phyloP scores from a whole-genome alignment of 257 asterid genomes.

The Linaria vulgaris region DNA sequence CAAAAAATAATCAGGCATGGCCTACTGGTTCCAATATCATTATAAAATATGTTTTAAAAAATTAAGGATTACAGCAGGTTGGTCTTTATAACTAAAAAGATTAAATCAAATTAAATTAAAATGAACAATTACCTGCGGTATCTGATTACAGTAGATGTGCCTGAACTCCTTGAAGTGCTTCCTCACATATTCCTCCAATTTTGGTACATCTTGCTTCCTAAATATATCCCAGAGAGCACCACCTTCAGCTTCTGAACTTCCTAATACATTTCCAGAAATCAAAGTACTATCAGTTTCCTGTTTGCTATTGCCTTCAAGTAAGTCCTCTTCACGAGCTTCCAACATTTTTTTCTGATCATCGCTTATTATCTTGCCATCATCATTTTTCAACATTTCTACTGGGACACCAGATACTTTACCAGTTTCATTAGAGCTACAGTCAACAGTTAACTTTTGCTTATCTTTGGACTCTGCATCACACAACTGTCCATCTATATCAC shows the following conservation, averaged over 20 bases:
- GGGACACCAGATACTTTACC: conserved; percentile 19
- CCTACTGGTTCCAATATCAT: neutral
- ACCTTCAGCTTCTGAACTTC: conserved; percentile 43
- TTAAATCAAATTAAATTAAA: conserved; percentile 5
- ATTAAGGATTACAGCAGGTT: no score
- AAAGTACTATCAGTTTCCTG: conserved; percentile 21
- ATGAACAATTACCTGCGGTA: conserved; percentile 52
- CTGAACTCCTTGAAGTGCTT: conserved; percentile 56
- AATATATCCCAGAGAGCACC: conserved; percentile 94
- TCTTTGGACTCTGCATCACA: conserved; percentile 18
- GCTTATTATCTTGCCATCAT: conserved; percentile 6
- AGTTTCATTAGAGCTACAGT: conserved; percentile 14
- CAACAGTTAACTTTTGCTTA: conserved; percentile 9
- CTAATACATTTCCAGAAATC: conserved; percentile 25
- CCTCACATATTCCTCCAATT: conserved; percentile 55
- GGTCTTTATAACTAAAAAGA: neutral
- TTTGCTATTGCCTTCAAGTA: conserved; percentile 8
- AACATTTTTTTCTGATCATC: conserved; percentile 22
- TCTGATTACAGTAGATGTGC: conserved; percentile 45
- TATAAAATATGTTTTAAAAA: no score
- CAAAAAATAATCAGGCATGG: conserved; percentile 12
- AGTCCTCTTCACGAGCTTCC: conserved; percentile 29
- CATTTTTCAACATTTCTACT: conserved; percentile 15
- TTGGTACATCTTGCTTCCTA: conserved; percentile 77
- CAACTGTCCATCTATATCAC: conserved; percentile 12